These are phyloP conservation scores for Plenodomus lindquistii DNA, from an alignment of 2,329 filamentous ascomycete species.

Conservation along the genomic window DNA sequence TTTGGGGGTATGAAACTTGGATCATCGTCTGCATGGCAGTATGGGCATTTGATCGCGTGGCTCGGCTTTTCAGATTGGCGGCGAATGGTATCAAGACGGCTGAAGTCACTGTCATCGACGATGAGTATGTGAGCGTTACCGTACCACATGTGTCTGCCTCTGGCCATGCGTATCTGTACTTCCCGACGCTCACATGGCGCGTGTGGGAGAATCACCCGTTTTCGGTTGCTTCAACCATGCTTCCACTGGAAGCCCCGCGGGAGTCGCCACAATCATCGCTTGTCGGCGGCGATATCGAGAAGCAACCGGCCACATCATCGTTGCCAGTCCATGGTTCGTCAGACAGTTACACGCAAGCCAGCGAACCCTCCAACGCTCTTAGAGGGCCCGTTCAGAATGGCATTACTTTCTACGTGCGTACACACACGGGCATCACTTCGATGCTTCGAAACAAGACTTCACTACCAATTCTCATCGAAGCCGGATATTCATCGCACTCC, in stretches of 20 bases:
- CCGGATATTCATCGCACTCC: slow-evolving; percentile 4
- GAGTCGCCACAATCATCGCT: neutral
- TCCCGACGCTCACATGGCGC: slow-evolving; percentile 49
- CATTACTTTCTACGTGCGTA: slow-evolving; percentile 10
- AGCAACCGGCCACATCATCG: neutral
- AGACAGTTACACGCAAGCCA: too few species aligned
- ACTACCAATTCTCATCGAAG: slow-evolving; percentile 8
- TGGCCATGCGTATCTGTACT: slow-evolving; percentile 49
- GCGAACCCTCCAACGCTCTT: too few species aligned
- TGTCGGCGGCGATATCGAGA: neutral
- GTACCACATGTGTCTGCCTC: neutral
- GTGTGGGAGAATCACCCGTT: slow-evolving; percentile 62
- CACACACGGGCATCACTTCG: slow-evolving; percentile 6
- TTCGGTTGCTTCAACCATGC: slow-evolving; percentile 1
- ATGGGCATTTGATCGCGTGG: slow-evolving; percentile 53
- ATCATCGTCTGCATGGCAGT: slow-evolving; percentile 49
- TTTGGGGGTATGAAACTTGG: slow-evolving; percentile 52
- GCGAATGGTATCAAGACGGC: slow-evolving; percentile 46
- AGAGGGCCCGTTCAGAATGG: neutral
- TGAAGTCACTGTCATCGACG: slow-evolving; percentile 38
- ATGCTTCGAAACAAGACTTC: neutral
- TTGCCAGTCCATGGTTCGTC: neutral
- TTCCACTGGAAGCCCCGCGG: neutral
- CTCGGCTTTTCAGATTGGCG: slow-evolving; percentile 46
- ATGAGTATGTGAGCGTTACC: slow-evolving; percentile 15